Conservation (phyloP, 371 early-diverging fungal species). For the Quaeritorhiza haematococci region DNA sequence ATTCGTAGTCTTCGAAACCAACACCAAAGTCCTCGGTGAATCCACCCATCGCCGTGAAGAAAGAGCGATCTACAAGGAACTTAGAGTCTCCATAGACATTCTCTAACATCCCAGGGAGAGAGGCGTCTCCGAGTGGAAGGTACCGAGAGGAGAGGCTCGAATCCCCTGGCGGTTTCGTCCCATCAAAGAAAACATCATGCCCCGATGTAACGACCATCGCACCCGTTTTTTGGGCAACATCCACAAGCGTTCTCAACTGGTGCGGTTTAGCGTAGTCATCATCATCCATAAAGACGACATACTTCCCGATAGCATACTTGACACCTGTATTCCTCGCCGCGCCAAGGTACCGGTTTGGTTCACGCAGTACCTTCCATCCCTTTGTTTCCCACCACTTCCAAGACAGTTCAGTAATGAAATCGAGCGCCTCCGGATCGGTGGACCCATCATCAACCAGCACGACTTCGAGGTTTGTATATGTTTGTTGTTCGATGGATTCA, state of each 20-base stretch:
- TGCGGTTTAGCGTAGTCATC: slow-evolving; percentile 35
- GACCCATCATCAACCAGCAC: slow-evolving; percentile 34
- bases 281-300: slow-evolving; percentile 33
- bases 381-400: slow-evolving; percentile 29
- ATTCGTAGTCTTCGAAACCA: slow-evolving; percentile 38
- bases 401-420: slow-evolving; percentile 23
- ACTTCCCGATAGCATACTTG: slow-evolving; percentile 27
- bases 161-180: slow-evolving; percentile 6
- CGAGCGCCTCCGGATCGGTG: slow-evolving; percentile 19
- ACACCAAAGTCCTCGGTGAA: slow-evolving; percentile 34
- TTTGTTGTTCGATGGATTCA: slow-evolving; percentile 20
- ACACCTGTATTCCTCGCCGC: slow-evolving; percentile 34
- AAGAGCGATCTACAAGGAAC: slow-evolving; percentile 21
- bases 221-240: slow-evolving; percentile 27
- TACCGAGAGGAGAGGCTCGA: slow-evolving; percentile 15
- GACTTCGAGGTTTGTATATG: slow-evolving; percentile 30
- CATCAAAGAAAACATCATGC: slow-evolving; percentile 28
- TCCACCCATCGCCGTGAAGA: slow-evolving; percentile 24
- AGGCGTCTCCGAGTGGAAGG: slow-evolving; percentile 25
- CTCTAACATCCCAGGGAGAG: slow-evolving; percentile 25
- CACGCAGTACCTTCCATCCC: slow-evolving; percentile 35
- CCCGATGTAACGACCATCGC: slow-evolving; percentile 32
- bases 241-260: slow-evolving; percentile 26
- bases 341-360: slow-evolving; percentile 28
- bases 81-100: slow-evolving; percentile 32